A percentile compares a stretch with the other conserved stretches of the same genome.
phyloP scores from a whole-genome alignment of 495 filamentous ascomycete species.

The Parathielavia appendiculata region DNA sequence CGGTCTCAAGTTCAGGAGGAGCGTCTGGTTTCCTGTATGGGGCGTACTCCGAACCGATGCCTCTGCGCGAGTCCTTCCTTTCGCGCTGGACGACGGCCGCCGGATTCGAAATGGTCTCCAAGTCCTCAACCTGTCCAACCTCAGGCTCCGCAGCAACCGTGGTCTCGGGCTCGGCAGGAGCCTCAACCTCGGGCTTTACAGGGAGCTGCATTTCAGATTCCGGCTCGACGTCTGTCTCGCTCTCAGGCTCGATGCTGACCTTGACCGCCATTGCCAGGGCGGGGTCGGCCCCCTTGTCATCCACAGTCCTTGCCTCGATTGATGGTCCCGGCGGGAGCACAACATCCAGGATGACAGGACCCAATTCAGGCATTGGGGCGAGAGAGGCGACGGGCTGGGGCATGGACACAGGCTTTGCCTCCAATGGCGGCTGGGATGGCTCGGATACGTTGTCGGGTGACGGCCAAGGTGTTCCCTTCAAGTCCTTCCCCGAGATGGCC shows the following conservation, averaged over 20 bases:
- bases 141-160: conserved; percentile 1
- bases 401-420: conserved; percentile 15
- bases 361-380: background rate
- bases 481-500: conserved; percentile 5
- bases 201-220: conserved; percentile 1
- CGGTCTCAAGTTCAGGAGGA: conserved; percentile 14
- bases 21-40: conserved; percentile 9
- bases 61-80: conserved; percentile 29
- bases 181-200: conserved; percentile 2
- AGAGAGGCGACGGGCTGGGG: background rate
- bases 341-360: conserved; percentile 9
- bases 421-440: background rate
- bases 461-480: conserved; percentile 18
- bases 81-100: conserved; percentile 12
- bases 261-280: conserved; percentile 1
- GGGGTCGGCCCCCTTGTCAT: conserved; percentile 3
- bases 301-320: background rate
- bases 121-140: conserved; percentile 7
- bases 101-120: background rate
- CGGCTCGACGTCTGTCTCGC: background rate
- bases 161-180: conserved; percentile 1
- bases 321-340: conserved; percentile 8
- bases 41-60: conserved; percentile 23
- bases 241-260: background rate
- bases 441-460: conserved; percentile 18